phyloP scores from a whole-genome alignment of 441 rosid species.

The Aleurites moluccanus region DNA sequence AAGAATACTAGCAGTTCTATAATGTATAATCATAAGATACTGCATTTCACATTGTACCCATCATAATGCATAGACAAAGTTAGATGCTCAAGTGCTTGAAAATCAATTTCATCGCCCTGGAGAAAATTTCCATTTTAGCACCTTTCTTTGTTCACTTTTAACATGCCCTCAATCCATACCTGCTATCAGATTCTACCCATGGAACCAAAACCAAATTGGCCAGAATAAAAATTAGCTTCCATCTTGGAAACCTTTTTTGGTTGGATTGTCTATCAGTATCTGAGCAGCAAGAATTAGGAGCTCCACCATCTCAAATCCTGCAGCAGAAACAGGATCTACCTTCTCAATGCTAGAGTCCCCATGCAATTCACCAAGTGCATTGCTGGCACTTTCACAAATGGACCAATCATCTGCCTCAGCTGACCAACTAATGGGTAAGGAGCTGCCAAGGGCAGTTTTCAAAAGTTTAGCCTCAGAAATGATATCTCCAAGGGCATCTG shows the following conservation, averaged over 20 bases:
- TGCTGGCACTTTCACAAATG: constrained; percentile 28
- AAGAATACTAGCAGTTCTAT: neutral
- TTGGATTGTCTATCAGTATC: constrained; percentile 43
- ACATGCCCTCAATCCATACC: neutral
- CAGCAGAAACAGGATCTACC: constrained; percentile 75
- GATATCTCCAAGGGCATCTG: constrained; percentile 54
- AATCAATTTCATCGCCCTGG: neutral
- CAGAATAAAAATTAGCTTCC: constrained; percentile 21
- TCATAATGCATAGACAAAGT: neutral
- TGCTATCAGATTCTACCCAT: constrained; percentile 6
- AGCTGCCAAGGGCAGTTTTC: constrained; percentile 89
- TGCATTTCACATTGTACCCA: neutral
- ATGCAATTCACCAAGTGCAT: constrained; percentile 16
- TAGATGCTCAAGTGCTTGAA: neutral
- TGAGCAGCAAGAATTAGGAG: constrained; percentile 83
- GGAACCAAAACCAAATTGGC: neutral
- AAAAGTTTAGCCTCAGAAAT: constrained; percentile 72
- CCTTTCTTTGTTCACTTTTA: neutral
- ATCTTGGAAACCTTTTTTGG: constrained; percentile 19
- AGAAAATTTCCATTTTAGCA: neutral
- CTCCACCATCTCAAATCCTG: constrained; percentile 97
- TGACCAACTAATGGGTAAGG: constrained; percentile 91
- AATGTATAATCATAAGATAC: neutral
- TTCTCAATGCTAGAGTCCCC: constrained; percentile 47
- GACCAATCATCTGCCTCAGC: constrained; percentile 61